phyloP scores from a whole-genome alignment of 768 basidiomycete species.

The Rhodosporidiobolus sp. region DNA sequence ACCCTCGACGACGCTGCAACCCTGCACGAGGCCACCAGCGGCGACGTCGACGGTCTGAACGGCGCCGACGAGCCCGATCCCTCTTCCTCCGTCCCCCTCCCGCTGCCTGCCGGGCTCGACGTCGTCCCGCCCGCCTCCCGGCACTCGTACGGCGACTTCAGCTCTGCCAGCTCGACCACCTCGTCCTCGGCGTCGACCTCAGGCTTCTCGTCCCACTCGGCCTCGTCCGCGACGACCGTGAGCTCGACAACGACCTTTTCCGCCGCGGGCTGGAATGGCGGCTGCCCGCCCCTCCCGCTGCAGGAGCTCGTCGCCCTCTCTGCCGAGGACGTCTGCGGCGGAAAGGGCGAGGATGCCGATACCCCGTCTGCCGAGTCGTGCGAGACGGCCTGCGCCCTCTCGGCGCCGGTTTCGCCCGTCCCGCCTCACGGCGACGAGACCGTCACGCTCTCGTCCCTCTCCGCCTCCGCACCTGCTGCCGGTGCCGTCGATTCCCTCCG shows the following conservation, averaged over 20 bases:
- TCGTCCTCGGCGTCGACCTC: constrained; percentile 23
- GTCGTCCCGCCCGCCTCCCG: neutral
- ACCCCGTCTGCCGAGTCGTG: neutral
- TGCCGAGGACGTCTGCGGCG: neutral
- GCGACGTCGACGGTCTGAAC: neutral
- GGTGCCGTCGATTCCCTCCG: neutral
- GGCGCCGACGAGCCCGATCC: neutral
- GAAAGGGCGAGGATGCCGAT: neutral
- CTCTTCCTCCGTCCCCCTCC: neutral
- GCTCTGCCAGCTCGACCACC: constrained; percentile 17
- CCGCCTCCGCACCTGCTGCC: neutral
- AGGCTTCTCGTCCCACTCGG: constrained; percentile 28
- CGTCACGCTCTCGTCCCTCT: neutral
- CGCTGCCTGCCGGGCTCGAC: neutral
- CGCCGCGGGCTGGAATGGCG: constrained; percentile 7
- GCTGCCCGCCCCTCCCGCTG: neutral
- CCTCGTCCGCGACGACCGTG: constrained; percentile 19
- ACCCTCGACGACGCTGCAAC: too few species aligned
- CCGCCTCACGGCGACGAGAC: neutral
- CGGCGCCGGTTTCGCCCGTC: neutral
- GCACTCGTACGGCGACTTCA: constrained; percentile 22
- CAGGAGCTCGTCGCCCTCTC: neutral
- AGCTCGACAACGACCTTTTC: constrained; percentile 27
- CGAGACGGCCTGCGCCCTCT: too few species aligned
- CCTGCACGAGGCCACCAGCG: neutral